Percentiles rank a stretch among this genome's conserved stretches.
These are phyloP conservation scores for Prunus dulcis DNA, from an alignment of 306 rosid species.

Conservation along the genomic window DNA sequence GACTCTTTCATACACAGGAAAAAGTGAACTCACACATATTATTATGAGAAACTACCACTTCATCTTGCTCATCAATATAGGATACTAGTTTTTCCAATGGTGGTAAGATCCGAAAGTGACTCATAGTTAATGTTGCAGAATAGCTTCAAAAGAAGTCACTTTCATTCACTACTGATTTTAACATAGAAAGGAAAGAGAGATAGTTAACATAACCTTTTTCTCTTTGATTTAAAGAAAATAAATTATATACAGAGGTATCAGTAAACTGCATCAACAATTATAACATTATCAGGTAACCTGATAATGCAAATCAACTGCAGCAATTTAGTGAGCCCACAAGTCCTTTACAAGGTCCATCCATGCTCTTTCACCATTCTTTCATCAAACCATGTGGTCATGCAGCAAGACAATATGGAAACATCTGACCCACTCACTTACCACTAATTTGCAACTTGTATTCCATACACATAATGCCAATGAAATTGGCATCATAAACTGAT, in stretches of 20 bases:
- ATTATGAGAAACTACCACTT: neutral
- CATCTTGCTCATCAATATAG: neutral
- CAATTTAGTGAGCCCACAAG: neutral
- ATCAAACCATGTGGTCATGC: neutral
- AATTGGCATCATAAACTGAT: neutral
- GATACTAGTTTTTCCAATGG: neutral
- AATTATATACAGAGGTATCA: neutral
- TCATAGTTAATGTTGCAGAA: neutral
- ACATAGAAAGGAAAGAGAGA: neutral
- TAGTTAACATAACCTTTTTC: neutral
- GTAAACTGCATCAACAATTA: neutral
- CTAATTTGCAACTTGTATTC: neutral
- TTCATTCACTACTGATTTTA: neutral
- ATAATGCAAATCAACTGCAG: neutral
- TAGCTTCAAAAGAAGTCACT: neutral
- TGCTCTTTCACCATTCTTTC: neutral
- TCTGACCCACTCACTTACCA: neutral
- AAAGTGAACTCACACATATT: neutral
- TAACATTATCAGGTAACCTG: neutral
- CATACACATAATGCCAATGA: neutral
- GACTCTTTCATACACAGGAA: neutral
- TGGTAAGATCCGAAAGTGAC: neutral
- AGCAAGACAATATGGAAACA: neutral
- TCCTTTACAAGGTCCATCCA: neutral
- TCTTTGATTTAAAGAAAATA: neutral